Conservation (phyloP, 495 filamentous ascomycete species). For the Penicillium psychrofluorescens region DNA sequence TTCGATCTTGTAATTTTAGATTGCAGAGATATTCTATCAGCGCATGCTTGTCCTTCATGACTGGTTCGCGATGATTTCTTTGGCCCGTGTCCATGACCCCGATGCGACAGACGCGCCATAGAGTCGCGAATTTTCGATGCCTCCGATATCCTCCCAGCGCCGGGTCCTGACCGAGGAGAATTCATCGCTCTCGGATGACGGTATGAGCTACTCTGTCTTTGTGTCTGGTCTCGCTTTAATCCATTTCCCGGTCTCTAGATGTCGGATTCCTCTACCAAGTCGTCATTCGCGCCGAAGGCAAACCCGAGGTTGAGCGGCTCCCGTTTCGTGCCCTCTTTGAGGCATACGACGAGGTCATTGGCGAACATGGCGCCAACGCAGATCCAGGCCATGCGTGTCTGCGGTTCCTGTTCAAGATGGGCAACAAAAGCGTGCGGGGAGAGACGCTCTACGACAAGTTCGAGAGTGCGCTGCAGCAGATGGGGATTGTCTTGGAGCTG, state of each 20-base stretch:
- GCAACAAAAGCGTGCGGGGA: constrained; percentile 43
- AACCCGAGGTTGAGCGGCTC: constrained; percentile 54
- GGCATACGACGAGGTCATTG: constrained; percentile 68
- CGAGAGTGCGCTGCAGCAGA: constrained; percentile 51
- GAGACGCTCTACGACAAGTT: constrained; percentile 58
- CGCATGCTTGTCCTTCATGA: constrained; percentile 2
- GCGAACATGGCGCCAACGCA: constrained; percentile 56
- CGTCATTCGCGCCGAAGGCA: constrained; percentile 59
- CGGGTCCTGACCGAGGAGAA: constrained; percentile 43
- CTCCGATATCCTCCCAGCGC: constrained; percentile 45
- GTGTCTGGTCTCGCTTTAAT: background rate
- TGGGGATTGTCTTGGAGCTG: constrained; percentile 63
- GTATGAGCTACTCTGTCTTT: constrained; percentile 20
- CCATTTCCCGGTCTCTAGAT: constrained; percentile 42
- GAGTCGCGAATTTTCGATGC: constrained; percentile 51
- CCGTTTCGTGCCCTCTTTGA: constrained; percentile 75
- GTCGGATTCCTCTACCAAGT: constrained; percentile 73
- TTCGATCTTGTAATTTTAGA: constrained; percentile 2
- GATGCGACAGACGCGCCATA: constrained; percentile 45
- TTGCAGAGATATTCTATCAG: constrained; percentile 12
- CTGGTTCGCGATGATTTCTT: constrained; percentile 37
- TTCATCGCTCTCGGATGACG: constrained; percentile 55
- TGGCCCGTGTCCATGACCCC: constrained; percentile 44
- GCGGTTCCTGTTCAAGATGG: constrained; percentile 75
- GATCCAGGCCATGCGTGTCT: constrained; percentile 69